Conservation (phyloP, 2,329 filamentous ascomycete species). For the Botrytis byssoidea region DNA sequence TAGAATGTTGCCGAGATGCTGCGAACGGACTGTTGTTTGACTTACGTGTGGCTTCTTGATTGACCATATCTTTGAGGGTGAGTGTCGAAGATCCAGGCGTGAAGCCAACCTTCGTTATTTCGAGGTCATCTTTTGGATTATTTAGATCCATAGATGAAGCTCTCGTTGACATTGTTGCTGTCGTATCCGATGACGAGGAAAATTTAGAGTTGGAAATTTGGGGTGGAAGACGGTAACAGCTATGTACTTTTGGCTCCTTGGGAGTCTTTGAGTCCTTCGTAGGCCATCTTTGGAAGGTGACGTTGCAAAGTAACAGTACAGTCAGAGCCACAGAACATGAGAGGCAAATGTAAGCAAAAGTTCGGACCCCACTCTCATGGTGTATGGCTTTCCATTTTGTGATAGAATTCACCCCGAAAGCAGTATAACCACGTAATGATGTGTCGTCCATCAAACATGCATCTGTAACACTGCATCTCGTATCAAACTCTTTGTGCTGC, state of each 20-base stretch:
- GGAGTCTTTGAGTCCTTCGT: slow-evolving; percentile 8
- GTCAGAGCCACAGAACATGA: slow-evolving; percentile 13
- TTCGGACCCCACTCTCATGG: slow-evolving; percentile 18
- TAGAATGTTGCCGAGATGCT: background rate
- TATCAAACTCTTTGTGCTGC: slow-evolving; percentile 33
- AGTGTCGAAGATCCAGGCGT: background rate
- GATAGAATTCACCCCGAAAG: slow-evolving; percentile 20
- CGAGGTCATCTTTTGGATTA: background rate
- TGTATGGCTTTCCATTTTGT: slow-evolving; percentile 22
- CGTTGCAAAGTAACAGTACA: slow-evolving; percentile 2
- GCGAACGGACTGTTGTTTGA: background rate
- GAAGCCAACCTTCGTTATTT: background rate
- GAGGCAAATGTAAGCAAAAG: slow-evolving; percentile 16
- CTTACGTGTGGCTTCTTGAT: background rate
- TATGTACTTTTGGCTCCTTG: slow-evolving; percentile 1
- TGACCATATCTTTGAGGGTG: background rate
- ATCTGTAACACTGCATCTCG: slow-evolving; percentile 36
- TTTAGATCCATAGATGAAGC: background rate
- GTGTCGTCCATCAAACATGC: slow-evolving; percentile 39
- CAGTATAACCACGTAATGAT: slow-evolving; percentile 24
- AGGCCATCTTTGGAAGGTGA: slow-evolving; percentile 12
- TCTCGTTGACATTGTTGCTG: slow-evolving; percentile 1
- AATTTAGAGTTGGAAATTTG: slow-evolving; percentile 2
- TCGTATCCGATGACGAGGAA: background rate
- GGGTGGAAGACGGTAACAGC: slow-evolving; percentile 7